Percentiles rank a stretch among this genome's conserved stretches.
phyloP scores from a whole-genome alignment of 768 basidiomycete species.

The Gymnopilus dilepis region DNA sequence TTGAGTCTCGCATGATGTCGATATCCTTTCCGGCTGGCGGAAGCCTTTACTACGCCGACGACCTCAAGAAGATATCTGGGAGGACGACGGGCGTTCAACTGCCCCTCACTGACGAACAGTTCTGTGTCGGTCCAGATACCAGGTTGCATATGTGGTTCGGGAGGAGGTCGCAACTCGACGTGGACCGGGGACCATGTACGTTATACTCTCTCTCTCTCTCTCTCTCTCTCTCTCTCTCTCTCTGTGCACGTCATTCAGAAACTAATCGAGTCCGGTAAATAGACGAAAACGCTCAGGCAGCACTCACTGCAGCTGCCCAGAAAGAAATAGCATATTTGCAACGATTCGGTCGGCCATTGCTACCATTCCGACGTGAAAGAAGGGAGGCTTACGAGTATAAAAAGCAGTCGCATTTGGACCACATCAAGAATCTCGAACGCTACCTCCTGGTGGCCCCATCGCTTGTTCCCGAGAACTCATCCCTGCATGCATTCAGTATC shows the following conservation, averaged over 20 bases:
- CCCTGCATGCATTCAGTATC: conserved; percentile 50
- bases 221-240: conserved; percentile 23
- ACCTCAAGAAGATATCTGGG: conserved; percentile 43
- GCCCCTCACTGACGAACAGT: conserved; percentile 43
- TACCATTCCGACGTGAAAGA: conserved; percentile 47
- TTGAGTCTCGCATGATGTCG: conserved; percentile 55
- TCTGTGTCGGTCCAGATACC: conserved; percentile 53
- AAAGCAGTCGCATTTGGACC: conserved; percentile 46
- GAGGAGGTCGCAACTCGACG: conserved; percentile 52
- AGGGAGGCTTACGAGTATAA: conserved; percentile 51
- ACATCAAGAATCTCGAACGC: conserved; percentile 53
- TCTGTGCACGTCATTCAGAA: too few relatives aligned
- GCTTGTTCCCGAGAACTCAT: conserved; percentile 45
- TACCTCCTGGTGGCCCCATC: conserved; percentile 52
- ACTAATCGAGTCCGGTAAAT: conserved; percentile 35
- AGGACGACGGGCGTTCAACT: conserved; percentile 40
- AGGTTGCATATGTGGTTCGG: conserved; percentile 53
- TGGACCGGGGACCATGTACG: conserved; percentile 59
- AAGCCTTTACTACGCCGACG: conserved; percentile 52
- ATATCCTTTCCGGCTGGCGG: conserved; percentile 54
- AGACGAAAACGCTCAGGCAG: conserved; percentile 50
- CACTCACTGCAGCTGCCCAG: conserved; percentile 43
- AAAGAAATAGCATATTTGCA: conserved; percentile 57
- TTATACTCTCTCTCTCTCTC: conserved; percentile 34
- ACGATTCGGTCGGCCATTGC: conserved; percentile 52